These are phyloP conservation scores for Cladosporium sp. DNA, from an alignment of 2,329 filamentous ascomycete genomes.

Conservation along the genomic window DNA sequence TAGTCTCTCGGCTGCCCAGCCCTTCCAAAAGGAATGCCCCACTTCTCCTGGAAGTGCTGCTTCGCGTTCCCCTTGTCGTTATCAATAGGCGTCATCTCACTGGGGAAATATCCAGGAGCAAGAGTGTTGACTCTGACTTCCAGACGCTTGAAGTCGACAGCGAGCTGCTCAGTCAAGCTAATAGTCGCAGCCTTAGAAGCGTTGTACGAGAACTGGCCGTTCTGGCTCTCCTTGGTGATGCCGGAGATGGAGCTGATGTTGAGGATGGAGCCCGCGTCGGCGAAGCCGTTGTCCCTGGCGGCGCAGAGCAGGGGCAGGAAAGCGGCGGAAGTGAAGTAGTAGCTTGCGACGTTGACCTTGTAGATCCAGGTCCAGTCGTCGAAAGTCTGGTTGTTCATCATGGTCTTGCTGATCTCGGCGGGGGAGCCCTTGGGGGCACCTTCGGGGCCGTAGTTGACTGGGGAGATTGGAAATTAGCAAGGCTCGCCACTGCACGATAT, in stretches of 20 bases:
- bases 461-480: not conserved
- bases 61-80: constrained; percentile 56
- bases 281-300: constrained; percentile 46
- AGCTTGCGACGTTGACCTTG: constrained; percentile 49
- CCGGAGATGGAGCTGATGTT: constrained; percentile 51
- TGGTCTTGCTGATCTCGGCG: constrained; percentile 61
- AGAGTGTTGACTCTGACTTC: constrained; percentile 60
- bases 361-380: constrained; percentile 49
- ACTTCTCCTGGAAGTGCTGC: constrained; percentile 40
- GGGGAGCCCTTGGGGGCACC: constrained; percentile 31
- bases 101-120: constrained; percentile 59
- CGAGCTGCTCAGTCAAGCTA: constrained; percentile 59
- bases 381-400: constrained; percentile 47
- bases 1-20: constrained; percentile 45
- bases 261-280: constrained; percentile 45
- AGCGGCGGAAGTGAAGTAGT: constrained; percentile 49
- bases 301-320: constrained; percentile 49
- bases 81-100: constrained; percentile 58
- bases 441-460: constrained; percentile 31
- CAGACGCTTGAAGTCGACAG: constrained; percentile 54
- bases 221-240: constrained; percentile 48
- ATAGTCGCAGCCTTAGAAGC: constrained; percentile 54
- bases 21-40: constrained; percentile 44
- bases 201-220: constrained; percentile 51
- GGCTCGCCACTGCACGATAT: not conserved